These are phyloP conservation scores for Cupressus sempervirens DNA, from an alignment of 75 land plant genomes.

Conservation along the genomic window DNA sequence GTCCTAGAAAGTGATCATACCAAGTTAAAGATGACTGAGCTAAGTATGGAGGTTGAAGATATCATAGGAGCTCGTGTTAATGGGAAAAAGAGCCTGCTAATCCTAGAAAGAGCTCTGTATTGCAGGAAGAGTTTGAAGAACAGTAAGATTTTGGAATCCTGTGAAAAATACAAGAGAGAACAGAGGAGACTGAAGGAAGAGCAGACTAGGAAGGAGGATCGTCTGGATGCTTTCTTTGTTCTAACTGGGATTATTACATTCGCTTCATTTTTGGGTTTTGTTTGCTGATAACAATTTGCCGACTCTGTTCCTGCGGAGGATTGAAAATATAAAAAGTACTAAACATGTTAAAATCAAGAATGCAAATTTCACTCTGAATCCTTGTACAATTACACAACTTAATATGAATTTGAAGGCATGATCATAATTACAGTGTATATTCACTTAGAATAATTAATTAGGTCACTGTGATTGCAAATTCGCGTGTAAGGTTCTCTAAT, in stretches of 20 bases:
- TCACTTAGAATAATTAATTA: too few relatives aligned
- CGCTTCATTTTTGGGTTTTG: background rate
- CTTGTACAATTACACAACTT: too few relatives aligned
- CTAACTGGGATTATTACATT: constrained; percentile 18
- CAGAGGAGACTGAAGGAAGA: constrained; percentile 13
- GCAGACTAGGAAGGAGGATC: constrained; percentile 13
- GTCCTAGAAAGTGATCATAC: background rate
- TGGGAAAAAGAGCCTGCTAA: constrained; percentile 22
- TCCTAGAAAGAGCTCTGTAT: constrained; percentile 12
- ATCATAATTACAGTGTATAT: too few relatives aligned
- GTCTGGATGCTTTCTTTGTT: constrained; percentile 11
- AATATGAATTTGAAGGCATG: too few relatives aligned
- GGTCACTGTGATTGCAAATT: too few relatives aligned
- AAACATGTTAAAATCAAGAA: too few relatives aligned
- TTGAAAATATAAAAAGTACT: too few relatives aligned
- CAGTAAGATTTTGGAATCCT: constrained; percentile 6
- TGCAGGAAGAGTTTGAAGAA: constrained; percentile 14
- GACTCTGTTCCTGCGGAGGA: too few relatives aligned
- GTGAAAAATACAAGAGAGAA: background rate
- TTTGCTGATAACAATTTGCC: too few relatives aligned
- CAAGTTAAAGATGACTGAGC: constrained; percentile 20
- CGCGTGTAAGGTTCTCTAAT: too few relatives aligned
- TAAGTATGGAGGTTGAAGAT: constrained; percentile 36
- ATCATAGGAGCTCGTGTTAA: constrained; percentile 20
- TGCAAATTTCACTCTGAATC: too few relatives aligned